Conservation (phyloP, 345 rosid genomes). For the Aegle marmelos region DNA sequence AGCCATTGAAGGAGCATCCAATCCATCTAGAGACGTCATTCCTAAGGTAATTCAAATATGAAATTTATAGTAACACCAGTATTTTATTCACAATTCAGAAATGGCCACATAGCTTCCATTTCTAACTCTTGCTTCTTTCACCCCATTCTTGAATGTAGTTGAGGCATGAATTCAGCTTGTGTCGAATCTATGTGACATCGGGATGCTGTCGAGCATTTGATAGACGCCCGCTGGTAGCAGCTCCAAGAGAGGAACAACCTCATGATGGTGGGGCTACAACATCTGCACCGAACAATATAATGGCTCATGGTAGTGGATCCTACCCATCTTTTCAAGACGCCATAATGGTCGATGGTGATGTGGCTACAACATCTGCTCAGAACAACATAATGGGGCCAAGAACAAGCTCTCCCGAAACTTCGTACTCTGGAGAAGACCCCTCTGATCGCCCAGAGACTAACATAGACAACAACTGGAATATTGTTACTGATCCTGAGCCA, state of each 20-base stretch:
- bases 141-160: slow-evolving; percentile 42
- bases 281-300: slow-evolving; percentile 12
- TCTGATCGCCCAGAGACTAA: slow-evolving; percentile 28
- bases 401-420: slow-evolving; percentile 47
- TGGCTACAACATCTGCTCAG: slow-evolving; percentile 3
- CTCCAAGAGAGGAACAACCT: slow-evolving; percentile 25
- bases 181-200: slow-evolving; percentile 74
- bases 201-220: slow-evolving; percentile 83
- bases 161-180: slow-evolving; percentile 80
- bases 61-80: neutral
- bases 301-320: neutral
- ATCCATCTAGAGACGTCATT: slow-evolving; percentile 21
- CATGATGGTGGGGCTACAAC: slow-evolving; percentile 28
- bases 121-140: slow-evolving; percentile 14
- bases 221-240: slow-evolving; percentile 67
- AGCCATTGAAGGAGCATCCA: slow-evolving; percentile 54
- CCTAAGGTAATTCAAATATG: slow-evolving; percentile 38
- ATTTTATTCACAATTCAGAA: neutral
- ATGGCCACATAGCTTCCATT: neutral
- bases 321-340: neutral
- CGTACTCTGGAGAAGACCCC: slow-evolving; percentile 40
- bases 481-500: slow-evolving; percentile 30
- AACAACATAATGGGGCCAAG: slow-evolving; percentile 18
- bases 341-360: neutral
- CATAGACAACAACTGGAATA: slow-evolving; percentile 24